A percentile compares a stretch with the other conserved stretches of the same genome.
Conservation (phyloP, 1,284 basidiomycete species). For the Golubevia sp. region DNA sequence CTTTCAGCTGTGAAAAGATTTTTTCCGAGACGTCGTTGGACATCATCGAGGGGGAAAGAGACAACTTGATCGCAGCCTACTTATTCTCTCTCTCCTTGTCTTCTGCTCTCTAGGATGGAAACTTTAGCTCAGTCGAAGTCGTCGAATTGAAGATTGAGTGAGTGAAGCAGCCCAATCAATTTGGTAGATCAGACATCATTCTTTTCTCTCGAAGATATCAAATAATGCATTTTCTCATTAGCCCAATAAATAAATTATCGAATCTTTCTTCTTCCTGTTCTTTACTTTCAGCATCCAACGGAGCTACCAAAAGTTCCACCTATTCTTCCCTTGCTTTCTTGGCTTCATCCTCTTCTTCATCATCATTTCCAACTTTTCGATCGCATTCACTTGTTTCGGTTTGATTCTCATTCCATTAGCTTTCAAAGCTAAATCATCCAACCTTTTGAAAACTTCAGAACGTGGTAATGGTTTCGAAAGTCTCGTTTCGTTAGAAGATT, state of each 20-base stretch:
- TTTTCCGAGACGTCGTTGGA: neutral
- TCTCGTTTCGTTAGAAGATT: neutral
- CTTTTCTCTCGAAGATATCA: neutral
- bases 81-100: neutral
- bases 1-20: neutral
- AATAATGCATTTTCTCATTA: neutral
- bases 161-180: neutral
- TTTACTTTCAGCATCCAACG: neutral
- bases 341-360: neutral
- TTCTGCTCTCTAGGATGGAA: neutral
- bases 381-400: neutral
- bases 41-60: neutral
- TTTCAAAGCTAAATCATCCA: neutral
- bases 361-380: neutral
- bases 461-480: neutral
- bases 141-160: neutral
- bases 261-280: neutral
- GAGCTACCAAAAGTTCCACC: neutral
- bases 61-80: neutral
- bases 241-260: too few relatives aligned
- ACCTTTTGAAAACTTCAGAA: neutral
- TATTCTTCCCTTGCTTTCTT: conserved; percentile 1
- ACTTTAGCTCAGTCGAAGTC: neutral
- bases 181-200: neutral
- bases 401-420: neutral